Percentiles rank a stretch among this genome's conserved stretches.
These are phyloP conservation scores for Pyrus betulifolia DNA, from an alignment of 306 rosid species.

Conservation along the genomic window DNA sequence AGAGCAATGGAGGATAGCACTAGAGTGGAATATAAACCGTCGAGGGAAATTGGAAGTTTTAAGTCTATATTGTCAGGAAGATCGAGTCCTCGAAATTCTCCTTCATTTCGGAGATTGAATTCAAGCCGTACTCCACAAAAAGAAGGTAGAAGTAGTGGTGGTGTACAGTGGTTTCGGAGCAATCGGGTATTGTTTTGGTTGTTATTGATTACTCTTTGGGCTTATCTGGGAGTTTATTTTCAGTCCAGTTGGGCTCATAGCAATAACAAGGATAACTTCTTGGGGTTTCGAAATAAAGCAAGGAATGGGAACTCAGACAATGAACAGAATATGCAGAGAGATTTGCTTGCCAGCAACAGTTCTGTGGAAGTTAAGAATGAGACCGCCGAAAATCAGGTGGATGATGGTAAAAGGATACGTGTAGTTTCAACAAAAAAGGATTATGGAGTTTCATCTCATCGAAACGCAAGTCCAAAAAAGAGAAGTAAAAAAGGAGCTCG, in stretches of 20 bases:
- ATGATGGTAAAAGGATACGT: constrained; percentile 25
- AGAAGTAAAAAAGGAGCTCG: constrained; percentile 33
- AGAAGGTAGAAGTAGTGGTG: constrained; percentile 46
- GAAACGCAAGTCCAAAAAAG: constrained; percentile 37
- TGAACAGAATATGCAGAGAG: constrained; percentile 33
- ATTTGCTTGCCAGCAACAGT: constrained; percentile 23
- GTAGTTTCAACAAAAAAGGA: constrained; percentile 46
- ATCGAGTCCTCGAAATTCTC: constrained; percentile 53
- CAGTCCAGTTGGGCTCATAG: constrained; percentile 82
- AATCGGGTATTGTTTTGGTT: constrained; percentile 63
- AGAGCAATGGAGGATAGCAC: constrained; percentile 56
- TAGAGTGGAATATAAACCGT: constrained; percentile 37
- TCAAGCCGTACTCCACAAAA: constrained; percentile 56
- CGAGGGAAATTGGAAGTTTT: constrained; percentile 47
- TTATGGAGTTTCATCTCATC: constrained; percentile 31
- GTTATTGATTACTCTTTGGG: constrained; percentile 80
- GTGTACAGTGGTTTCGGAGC: constrained; percentile 46
- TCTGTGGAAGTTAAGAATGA: constrained; percentile 28
- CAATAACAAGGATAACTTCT: constrained; percentile 38
- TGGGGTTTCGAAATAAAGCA: constrained; percentile 49
- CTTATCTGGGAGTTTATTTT: constrained; percentile 77
- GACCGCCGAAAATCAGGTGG: constrained; percentile 18
- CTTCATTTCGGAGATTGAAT: constrained; percentile 47
- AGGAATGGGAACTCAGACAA: constrained; percentile 23
- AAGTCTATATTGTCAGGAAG: constrained; percentile 60